Conservation (phyloP, 805 yeast genomes). For the Candida insectorum region DNA sequence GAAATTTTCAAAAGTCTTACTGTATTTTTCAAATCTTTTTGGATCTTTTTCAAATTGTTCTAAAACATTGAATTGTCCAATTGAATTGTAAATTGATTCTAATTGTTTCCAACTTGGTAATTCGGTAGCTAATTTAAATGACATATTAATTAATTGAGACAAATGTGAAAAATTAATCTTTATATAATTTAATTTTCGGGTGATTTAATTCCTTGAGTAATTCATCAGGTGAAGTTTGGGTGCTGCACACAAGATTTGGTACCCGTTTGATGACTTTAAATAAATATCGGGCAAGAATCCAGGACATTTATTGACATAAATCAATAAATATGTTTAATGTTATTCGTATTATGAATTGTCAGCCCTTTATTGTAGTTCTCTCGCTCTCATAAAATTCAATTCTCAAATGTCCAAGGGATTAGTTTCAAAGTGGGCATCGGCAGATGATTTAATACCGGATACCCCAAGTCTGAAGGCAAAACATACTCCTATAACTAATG, state of each 20-base stretch:
- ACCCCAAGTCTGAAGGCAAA: background rate
- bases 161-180: too few relatives aligned
- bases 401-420: conserved; percentile 7
- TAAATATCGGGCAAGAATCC: too few relatives aligned
- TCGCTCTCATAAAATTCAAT: too few relatives aligned
- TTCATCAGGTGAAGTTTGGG: too few relatives aligned
- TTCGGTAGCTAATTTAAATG: conserved; percentile 46
- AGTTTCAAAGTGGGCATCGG: conserved; percentile 36
- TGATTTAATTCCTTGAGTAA: too few relatives aligned
- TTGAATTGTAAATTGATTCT: conserved; percentile 62
- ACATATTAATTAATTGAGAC: conserved; percentile 3
- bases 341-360: too few relatives aligned
- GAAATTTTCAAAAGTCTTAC: conserved; percentile 75
- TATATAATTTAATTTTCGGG: too few relatives aligned
- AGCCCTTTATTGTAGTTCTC: too few relatives aligned
- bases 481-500: background rate
- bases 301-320: too few relatives aligned
- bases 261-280: too few relatives aligned
- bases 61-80: conserved; percentile 72
- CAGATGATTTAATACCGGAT: conserved; percentile 11
- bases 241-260: too few relatives aligned
- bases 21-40: conserved; percentile 69
- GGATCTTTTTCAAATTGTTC: conserved; percentile 77
- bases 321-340: too few relatives aligned
- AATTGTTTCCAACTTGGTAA: conserved; percentile 83